Percentiles rank a stretch among this genome's conserved stretches.
These are phyloP conservation scores for Spergularia azorica DNA, from an alignment of 179 eudicot genomes.

Conservation along the genomic window DNA sequence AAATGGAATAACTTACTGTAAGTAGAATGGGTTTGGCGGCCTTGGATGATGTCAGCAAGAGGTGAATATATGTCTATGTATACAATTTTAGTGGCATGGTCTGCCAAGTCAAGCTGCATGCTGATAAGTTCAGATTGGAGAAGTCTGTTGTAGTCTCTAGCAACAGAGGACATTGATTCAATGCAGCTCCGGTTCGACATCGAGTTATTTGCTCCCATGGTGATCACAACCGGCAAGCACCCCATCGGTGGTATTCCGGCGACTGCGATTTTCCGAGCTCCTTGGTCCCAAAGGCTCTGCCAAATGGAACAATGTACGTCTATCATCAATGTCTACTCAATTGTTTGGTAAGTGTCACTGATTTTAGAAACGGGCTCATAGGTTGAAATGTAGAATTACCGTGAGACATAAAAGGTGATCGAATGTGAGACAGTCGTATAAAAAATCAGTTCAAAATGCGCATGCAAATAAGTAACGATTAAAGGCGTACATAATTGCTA, in stretches of 20 bases:
- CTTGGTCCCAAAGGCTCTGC: slow-evolving; percentile 39
- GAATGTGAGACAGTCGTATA: no score
- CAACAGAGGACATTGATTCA: slow-evolving; percentile 27
- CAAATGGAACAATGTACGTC: background rate
- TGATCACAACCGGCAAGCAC: slow-evolving; percentile 46
- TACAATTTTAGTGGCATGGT: slow-evolving; percentile 30
- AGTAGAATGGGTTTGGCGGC: background rate
- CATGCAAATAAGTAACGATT: no score
- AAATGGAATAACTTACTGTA: slow-evolving; percentile 29
- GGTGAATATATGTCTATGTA: slow-evolving; percentile 36
- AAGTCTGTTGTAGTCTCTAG: slow-evolving; percentile 38
- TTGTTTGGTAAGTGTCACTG: no score
- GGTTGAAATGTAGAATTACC: no score
- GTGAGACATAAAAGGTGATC: no score
- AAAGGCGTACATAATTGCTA: no score
- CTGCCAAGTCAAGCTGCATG: slow-evolving; percentile 22
- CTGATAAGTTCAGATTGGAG: slow-evolving; percentile 26
- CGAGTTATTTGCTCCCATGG: slow-evolving; percentile 21
- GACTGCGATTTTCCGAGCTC: slow-evolving; percentile 39
- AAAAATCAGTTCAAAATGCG: no score
- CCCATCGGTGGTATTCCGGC: slow-evolving; percentile 50
- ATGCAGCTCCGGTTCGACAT: slow-evolving; percentile 29
- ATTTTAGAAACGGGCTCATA: no score
- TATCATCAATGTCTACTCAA: no score
- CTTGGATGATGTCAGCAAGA: slow-evolving; percentile 22